Conservation (phyloP, 2,329 filamentous ascomycete genomes). For the Fusarium concolor region DNA sequence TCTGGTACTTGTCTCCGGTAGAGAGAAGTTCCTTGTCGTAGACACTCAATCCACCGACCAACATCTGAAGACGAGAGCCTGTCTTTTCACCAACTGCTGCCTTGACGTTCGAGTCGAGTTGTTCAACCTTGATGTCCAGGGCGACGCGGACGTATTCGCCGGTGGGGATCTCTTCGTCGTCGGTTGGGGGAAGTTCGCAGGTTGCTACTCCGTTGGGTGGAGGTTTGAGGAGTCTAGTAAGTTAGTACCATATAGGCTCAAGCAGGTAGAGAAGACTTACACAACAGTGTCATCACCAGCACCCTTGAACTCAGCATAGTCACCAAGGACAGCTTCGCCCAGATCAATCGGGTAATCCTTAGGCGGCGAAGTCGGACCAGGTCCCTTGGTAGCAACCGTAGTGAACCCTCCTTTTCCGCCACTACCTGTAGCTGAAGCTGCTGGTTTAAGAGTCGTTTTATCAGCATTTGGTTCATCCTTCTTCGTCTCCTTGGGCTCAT, state of each 20-base stretch:
- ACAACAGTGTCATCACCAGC: background rate
- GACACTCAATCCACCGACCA: background rate
- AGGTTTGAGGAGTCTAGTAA: background rate
- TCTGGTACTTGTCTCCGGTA: background rate
- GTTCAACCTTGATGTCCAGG: background rate
- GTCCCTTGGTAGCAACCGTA: conserved; percentile 2
- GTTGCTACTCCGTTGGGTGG: conserved; percentile 9
- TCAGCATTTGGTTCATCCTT: background rate
- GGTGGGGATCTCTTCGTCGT: background rate
- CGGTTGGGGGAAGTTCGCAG: background rate
- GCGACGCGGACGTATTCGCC: conserved; percentile 6
- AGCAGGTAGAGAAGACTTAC: background rate
- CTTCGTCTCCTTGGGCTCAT: background rate
- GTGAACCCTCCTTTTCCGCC: background rate
- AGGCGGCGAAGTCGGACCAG: background rate
- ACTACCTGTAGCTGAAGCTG: background rate
- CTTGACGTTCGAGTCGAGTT: background rate
- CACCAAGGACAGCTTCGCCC: background rate
- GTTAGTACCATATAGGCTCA: rapidly evolving
- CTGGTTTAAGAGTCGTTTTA: background rate
- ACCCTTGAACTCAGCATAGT: conserved; percentile 10
- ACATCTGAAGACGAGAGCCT: conserved; percentile 3
- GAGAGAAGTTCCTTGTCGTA: conserved; percentile 11
- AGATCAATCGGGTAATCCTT: background rate
- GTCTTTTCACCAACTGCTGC: background rate